phyloP scores from a whole-genome alignment of 176 grass and related monocot species.

The Aegilops tauschii region DNA sequence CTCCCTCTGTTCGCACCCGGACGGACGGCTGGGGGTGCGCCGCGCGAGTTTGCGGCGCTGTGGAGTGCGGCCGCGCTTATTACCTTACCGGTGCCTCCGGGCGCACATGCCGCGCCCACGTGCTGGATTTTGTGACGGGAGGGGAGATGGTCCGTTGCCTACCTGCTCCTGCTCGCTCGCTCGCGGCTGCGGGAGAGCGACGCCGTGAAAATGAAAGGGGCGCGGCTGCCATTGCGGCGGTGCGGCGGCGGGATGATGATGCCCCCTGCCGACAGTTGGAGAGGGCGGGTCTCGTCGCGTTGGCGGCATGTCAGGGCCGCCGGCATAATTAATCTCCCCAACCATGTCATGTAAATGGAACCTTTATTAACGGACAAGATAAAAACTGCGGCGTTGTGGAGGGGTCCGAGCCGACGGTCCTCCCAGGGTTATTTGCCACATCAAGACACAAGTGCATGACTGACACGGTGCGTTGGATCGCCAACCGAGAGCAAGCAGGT shows the following conservation, averaged over 20 bases:
- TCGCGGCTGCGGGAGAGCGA: neutral
- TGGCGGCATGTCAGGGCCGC: neutral
- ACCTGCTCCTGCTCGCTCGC: neutral
- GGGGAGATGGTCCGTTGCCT: too few relatives aligned
- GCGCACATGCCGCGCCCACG: neutral
- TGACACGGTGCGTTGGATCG: too few relatives aligned
- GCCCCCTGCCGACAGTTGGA: neutral
- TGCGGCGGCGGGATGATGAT: neutral
- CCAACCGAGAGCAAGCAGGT: too few relatives aligned
- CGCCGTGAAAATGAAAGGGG: too few relatives aligned
- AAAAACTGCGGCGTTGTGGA: neutral
- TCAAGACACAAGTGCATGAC: too few relatives aligned
- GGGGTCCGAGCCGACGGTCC: too few relatives aligned
- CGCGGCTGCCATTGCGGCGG: neutral
- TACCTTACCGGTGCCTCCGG: too few relatives aligned
- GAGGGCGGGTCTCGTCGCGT: neutral
- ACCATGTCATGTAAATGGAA: too few relatives aligned
- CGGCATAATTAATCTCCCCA: neutral
- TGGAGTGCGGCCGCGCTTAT: too few relatives aligned
- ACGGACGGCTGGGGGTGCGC: neutral
- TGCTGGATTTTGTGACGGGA: neutral
- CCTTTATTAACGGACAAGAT: too few relatives aligned
- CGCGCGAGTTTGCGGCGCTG: constrained; percentile 29
- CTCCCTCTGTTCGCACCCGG: neutral
- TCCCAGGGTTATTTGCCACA: neutral